phyloP scores from a whole-genome alignment of 1,139 yeast species.

The Blastobotrys niveus region DNA sequence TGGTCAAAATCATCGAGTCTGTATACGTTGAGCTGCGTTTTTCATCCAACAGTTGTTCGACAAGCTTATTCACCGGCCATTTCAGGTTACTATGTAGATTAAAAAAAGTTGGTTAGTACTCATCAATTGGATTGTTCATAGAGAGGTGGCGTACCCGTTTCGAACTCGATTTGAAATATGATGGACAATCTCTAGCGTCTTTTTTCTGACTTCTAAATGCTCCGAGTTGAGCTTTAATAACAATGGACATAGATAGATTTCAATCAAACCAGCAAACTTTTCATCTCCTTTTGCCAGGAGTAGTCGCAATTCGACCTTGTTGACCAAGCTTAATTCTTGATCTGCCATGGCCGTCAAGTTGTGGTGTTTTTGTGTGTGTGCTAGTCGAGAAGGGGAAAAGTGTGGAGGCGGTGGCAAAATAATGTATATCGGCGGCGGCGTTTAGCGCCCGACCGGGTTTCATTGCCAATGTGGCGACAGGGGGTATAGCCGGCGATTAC shows the following conservation, averaged over 20 bases:
- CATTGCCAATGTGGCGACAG: too few relatives aligned
- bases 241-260: constrained; percentile 67
- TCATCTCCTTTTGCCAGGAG: constrained; percentile 69
- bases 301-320: constrained; percentile 67
- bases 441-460: too few relatives aligned
- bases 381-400: neutral
- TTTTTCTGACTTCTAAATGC: constrained; percentile 58
- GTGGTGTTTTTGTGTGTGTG: neutral
- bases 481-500: too few relatives aligned
- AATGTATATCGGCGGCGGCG: too few relatives aligned
- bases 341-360: constrained; percentile 22
- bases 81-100: constrained; percentile 41
- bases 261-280: constrained; percentile 57
- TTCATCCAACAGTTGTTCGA: constrained; percentile 59
- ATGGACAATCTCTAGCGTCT: constrained; percentile 61
- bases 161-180: constrained; percentile 63
- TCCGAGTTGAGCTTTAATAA: constrained; percentile 73
- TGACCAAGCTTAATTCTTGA: constrained; percentile 33
- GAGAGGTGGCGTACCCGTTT: constrained; percentile 35
- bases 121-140: neutral
- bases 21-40: constrained; percentile 39
- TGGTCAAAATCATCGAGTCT: constrained; percentile 55
- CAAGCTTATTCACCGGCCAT: constrained; percentile 57
- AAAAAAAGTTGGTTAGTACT: constrained; percentile 22
- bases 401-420: neutral